Percentiles rank a stretch among this genome's conserved stretches.
Conservation (phyloP, 352 stramenopile species). For the Pythium sukuiense region DNA sequence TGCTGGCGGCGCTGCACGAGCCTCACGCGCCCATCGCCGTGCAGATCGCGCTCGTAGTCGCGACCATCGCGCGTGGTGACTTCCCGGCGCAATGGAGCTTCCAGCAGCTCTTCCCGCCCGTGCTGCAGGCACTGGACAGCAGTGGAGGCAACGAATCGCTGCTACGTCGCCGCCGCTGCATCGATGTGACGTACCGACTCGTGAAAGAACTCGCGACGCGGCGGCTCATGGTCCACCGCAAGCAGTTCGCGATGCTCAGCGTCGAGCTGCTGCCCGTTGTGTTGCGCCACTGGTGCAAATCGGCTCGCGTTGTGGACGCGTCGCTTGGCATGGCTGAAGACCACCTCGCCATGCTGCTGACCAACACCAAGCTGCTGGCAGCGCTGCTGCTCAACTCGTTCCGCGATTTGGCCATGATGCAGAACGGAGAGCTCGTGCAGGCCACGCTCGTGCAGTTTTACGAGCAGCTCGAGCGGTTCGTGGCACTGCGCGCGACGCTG, state of each 20-base stretch:
- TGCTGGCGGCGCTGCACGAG: slow-evolving; percentile 72
- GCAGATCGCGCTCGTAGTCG: slow-evolving; percentile 66
- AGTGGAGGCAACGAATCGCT: slow-evolving; percentile 16
- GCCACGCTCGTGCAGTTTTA: slow-evolving; percentile 68
- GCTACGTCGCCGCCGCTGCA: slow-evolving; percentile 37
- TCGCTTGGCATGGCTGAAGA: slow-evolving; percentile 8
- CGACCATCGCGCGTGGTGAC: slow-evolving; percentile 67
- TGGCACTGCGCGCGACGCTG: slow-evolving; percentile 34
- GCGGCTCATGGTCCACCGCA: slow-evolving; percentile 79
- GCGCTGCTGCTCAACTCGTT: slow-evolving; percentile 75
- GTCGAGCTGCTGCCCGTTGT: slow-evolving; percentile 63
- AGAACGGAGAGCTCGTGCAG: slow-evolving; percentile 57
- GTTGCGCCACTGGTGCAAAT: slow-evolving; percentile 55
- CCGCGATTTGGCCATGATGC: slow-evolving; percentile 50
- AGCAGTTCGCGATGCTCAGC: slow-evolving; percentile 73
- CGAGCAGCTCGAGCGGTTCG: slow-evolving; percentile 63
- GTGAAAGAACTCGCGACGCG: slow-evolving; percentile 79
- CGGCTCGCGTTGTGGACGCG: slow-evolving; percentile 12
- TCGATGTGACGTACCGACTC: slow-evolving; percentile 68
- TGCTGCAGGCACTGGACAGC: slow-evolving; percentile 51
- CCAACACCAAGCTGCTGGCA: slow-evolving; percentile 64
- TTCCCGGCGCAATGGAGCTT: slow-evolving; percentile 73
- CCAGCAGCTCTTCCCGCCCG: slow-evolving; percentile 59
- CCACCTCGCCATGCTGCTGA: slow-evolving; percentile 44
- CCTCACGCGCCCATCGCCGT: slow-evolving; percentile 49